A percentile compares a stretch with the other conserved stretches of the same genome.
Evolutionary conservation across 495 filamentous ascomycete species (phyloP).

Genomic region (Neurospora hispaniola): DNA sequence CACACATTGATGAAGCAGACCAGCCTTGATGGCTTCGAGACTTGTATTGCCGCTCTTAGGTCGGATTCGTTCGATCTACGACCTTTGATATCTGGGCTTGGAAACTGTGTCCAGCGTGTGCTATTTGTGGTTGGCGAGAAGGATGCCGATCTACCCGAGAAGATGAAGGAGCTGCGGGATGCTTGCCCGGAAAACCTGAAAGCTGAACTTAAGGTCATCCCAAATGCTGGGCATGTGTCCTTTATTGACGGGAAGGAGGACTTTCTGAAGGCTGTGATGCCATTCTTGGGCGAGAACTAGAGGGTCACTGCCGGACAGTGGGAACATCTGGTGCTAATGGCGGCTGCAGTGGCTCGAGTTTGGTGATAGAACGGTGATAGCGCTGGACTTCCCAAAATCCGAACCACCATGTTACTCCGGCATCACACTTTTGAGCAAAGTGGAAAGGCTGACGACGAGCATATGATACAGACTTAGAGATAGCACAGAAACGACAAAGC

Average conservation of each 20-base stretch:
- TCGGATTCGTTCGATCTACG: conserved; percentile 20
- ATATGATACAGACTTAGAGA: not conserved
- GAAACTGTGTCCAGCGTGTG: conserved; percentile 12
- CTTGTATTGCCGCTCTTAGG: conserved; percentile 21
- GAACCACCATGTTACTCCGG: not conserved
- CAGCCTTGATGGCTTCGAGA: conserved; percentile 23
- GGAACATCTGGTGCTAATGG: not conserved
- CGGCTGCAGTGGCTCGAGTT: not conserved
- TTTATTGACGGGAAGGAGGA: conserved; percentile 16
- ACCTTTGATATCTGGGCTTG: conserved; percentile 8
- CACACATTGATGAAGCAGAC: conserved; percentile 18
- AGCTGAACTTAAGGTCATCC: conserved; percentile 11
- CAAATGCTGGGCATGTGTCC: conserved; percentile 16
- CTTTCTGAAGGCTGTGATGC: conserved; percentile 3
- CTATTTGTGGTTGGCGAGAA: conserved; percentile 23
- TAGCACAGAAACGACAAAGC: not conserved
- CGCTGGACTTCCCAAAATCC: not conserved
- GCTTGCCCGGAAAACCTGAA: not conserved
- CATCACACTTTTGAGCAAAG: not conserved
- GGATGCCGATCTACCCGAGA: conserved; percentile 18
- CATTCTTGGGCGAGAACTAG: not conserved
- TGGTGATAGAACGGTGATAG: not conserved
- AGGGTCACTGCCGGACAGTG: not conserved
- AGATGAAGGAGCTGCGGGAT: conserved; percentile 16
- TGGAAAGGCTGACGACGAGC: not conserved